These are phyloP conservation scores for Aspergillus fijiensis DNA, from an alignment of 2,329 filamentous ascomycete genomes.

Conservation along the genomic window DNA sequence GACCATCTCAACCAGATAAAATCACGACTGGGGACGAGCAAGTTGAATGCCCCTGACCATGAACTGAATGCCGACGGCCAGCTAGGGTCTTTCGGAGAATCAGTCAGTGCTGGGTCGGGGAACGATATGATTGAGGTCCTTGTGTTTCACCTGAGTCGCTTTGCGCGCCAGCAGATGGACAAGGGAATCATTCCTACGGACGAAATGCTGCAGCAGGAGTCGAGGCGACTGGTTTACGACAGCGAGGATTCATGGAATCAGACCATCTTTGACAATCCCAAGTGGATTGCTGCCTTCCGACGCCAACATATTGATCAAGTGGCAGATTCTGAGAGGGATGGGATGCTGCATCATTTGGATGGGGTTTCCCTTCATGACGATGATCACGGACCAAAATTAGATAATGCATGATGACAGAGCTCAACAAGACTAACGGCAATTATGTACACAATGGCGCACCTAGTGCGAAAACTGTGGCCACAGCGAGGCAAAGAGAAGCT, in stretches of 20 bases:
- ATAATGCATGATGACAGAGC: neutral
- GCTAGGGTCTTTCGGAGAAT: neutral
- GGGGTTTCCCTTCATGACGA: neutral
- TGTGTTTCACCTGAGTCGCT: constrained; percentile 20
- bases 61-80: neutral
- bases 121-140: constrained; percentile 6
- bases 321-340: neutral
- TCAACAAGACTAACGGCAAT: neutral
- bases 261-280: constrained; percentile 29
- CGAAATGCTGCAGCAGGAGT: constrained; percentile 50
- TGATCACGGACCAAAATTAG: neutral
- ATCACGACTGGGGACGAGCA: neutral
- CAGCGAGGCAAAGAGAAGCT: too few species aligned
- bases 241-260: constrained; percentile 49
- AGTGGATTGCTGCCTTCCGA: constrained; percentile 23
- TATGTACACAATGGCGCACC: neutral
- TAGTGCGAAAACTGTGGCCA: neutral
- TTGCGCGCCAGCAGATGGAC: constrained; percentile 14
- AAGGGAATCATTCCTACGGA: constrained; percentile 43
- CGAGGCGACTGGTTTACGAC: constrained; percentile 50
- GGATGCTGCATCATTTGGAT: neutral
- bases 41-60: neutral
- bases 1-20: constrained; percentile 20
- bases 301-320: constrained; percentile 11
- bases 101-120: neutral